Conservation (phyloP, 2,329 filamentous ascomycete species). For the Xylariaceae sp. region DNA sequence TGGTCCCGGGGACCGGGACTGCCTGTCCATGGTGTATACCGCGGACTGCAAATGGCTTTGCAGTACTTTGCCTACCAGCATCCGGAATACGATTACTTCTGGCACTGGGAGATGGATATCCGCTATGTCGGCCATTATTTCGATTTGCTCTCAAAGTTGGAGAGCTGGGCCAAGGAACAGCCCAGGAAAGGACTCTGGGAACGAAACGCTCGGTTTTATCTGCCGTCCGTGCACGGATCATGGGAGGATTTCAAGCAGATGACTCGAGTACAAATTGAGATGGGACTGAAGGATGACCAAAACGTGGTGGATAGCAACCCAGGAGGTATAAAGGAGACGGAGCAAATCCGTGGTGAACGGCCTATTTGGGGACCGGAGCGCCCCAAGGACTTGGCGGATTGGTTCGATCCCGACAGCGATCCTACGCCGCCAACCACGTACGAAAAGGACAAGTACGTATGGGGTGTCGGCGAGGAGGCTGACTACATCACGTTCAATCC, state of each 20-base stretch:
- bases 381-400: constrained; percentile 61
- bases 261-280: constrained; percentile 69
- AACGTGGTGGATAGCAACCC: constrained; percentile 59
- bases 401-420: constrained; percentile 68
- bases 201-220: constrained; percentile 70
- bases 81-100: constrained; percentile 84
- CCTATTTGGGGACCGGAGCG: constrained; percentile 81
- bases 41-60: constrained; percentile 88
- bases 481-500: constrained; percentile 90
- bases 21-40: constrained; percentile 86
- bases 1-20: constrained; percentile 61
- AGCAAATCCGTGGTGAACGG: constrained; percentile 44
- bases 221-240: constrained; percentile 67
- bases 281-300: constrained; percentile 59
- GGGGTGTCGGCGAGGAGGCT: constrained; percentile 86
- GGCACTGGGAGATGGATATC: constrained; percentile 95
- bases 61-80: constrained; percentile 88
- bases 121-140: constrained; percentile 87
- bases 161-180: constrained; percentile 64
- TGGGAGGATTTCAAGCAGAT: constrained; percentile 79
- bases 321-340: constrained; percentile 37
- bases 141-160: constrained; percentile 63
- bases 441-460: constrained; percentile 74
- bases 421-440: constrained; percentile 65
- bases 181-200: constrained; percentile 79